Evolutionary conservation across 192 early-diverging fungal species (phyloP), one percentile per base, ranked within the genome.

Genomic region (Pilaira anomala): DNA sequence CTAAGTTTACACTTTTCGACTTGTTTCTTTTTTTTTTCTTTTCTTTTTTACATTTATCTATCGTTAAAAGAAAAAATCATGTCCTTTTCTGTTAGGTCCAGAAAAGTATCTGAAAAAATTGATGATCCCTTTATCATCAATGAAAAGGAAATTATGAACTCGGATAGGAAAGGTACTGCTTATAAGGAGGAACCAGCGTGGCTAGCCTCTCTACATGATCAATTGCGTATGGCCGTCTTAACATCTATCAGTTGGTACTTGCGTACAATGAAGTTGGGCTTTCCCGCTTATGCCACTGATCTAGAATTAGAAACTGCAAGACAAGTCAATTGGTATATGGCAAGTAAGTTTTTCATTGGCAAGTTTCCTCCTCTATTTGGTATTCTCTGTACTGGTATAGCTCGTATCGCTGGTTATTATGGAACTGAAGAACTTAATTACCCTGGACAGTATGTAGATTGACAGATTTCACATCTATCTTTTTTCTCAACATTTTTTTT

Each of bases 401-500:
- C 71, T 7, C 25, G 24, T 16, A 7, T 62, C 1, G 46, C 36
- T 46, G 71, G 71, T 9, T 73, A 73, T 24, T 33, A 49, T 56
- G 71, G 71, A 5, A 50, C 55, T 39, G 44, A 67, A 16, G n/a
- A 19, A 18, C 16, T 73, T 29, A 18, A 57, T 19, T 73, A 63
- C 39, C 30, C 36, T 25, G 71, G 71, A 48, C 71, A 73, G 71
- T 67, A 63, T 63, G 71, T 73, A 3, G 1, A 59, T n/a, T n/a
- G 19, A 3, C 4, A 11, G 25, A 11, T 46, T 8, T 46, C 44
- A 18, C 13, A 6, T 46, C 16, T 5, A 46, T 46, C 16, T 46
- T 0, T 46, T 8, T 4, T 45, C 44, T 18, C 0, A 46, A 6
- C 39, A 50, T 13, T 12, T 16, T 40, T 36, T 44, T 49, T 9